Evolutionary conservation across 192 early-diverging fungal species (phyloP).

Genomic region (Chytriomyces hyalinus): DNA sequence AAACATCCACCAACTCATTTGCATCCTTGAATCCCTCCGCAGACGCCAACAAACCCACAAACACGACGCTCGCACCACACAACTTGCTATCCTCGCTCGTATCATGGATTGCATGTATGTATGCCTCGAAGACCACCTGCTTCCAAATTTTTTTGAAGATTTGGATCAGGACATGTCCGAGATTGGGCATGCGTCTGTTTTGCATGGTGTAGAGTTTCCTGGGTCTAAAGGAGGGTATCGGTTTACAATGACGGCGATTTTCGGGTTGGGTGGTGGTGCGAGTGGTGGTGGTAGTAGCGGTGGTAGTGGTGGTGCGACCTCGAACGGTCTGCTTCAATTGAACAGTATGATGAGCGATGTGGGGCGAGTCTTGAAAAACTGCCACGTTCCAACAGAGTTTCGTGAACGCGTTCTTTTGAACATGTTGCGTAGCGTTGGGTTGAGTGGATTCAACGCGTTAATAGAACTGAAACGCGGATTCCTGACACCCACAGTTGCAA

Average conservation of each 20-base stretch:
- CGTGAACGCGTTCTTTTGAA: background rate
- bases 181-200: background rate
- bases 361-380: background rate
- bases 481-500: background rate
- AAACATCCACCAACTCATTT: background rate
- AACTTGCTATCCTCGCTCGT: background rate
- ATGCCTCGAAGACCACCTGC: background rate
- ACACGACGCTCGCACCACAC: background rate
- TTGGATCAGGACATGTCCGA: background rate
- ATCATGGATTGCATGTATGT: background rate
- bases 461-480: background rate
- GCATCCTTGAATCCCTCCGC: background rate
- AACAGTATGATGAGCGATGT: background rate
- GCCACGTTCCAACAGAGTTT: background rate
- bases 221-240: no score
- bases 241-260: no score
- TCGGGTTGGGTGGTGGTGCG: no score
- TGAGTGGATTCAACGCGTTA: background rate
- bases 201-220: background rate
- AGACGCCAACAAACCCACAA: background rate
- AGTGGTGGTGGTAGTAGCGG: no score
- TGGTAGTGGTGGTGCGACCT: background rate
- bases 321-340: background rate
- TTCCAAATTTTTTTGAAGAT: background rate
- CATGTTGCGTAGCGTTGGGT: background rate